These are phyloP conservation scores for Saitozyma sp. DNA, from an alignment of 768 basidiomycete genomes.

Conservation along the genomic window DNA sequence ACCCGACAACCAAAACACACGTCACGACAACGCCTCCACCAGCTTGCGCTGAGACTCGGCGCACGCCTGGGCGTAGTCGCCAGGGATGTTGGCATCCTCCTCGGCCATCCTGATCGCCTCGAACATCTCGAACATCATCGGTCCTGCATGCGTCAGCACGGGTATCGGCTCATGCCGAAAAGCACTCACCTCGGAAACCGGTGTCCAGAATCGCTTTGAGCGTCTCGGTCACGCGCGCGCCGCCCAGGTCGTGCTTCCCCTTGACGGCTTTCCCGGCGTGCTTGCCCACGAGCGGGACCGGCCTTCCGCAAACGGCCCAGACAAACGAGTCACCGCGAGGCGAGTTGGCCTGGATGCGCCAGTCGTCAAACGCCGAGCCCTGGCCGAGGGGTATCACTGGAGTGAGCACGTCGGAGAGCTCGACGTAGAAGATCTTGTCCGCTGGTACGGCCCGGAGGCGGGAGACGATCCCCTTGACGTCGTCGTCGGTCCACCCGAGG, in stretches of 20 bases:
- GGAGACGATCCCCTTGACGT: conserved; percentile 22
- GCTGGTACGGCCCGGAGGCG: conserved; percentile 11
- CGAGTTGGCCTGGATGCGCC: neutral
- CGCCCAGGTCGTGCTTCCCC: conserved; percentile 5
- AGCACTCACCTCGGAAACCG: conserved; percentile 20
- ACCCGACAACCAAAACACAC: no score
- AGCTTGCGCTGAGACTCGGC: neutral
- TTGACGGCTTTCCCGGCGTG: conserved; percentile 11
- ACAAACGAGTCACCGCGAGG: conserved; percentile 9
- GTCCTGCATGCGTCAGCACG: conserved; percentile 7
- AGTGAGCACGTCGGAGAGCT: conserved; percentile 30
- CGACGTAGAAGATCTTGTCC: conserved; percentile 41
- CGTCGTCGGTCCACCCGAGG: conserved; percentile 21
- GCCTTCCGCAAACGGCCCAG: conserved; percentile 16
- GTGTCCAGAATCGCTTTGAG: conserved; percentile 11
- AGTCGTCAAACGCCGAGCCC: conserved; percentile 15
- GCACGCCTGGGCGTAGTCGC: conserved; percentile 6
- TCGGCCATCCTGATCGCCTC: conserved; percentile 14
- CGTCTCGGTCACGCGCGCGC: conserved; percentile 4
- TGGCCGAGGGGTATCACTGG: conserved; percentile 13
- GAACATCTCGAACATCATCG: conserved; percentile 17
- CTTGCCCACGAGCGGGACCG: conserved; percentile 17
- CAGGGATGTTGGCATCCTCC: conserved; percentile 8
- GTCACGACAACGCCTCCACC: neutral
- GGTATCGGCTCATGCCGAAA: no score